Conservation (phyloP, 2,329 filamentous ascomycete species). For the Monosporascus cannonballus region DNA sequence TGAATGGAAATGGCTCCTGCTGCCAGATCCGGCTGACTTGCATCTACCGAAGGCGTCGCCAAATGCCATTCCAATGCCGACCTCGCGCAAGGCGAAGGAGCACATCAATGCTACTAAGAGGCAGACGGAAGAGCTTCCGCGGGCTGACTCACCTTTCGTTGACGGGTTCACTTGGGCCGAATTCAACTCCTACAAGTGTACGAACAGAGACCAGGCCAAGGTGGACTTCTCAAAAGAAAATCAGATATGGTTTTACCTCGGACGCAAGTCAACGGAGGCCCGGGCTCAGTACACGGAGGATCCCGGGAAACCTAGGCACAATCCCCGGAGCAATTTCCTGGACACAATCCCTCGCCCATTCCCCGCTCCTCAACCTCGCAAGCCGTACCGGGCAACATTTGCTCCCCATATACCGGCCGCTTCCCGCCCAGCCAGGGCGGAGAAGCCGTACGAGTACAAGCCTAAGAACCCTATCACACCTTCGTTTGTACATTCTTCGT, state of each 20-base stretch:
- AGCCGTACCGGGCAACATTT: slow-evolving; percentile 22
- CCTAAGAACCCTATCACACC: slow-evolving; percentile 21
- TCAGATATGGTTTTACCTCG: slow-evolving; percentile 85
- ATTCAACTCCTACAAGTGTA: slow-evolving; percentile 58
- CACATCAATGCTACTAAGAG: slow-evolving; percentile 61
- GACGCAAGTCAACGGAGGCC: slow-evolving; percentile 79
- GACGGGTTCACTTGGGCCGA: slow-evolving; percentile 71
- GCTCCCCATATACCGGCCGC: slow-evolving; percentile 12
- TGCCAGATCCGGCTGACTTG: slow-evolving; percentile 65
- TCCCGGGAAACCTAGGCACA: slow-evolving; percentile 51
- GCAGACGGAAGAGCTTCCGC: slow-evolving; percentile 53
- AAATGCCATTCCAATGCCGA: slow-evolving; percentile 65
- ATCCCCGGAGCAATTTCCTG: slow-evolving; percentile 65
- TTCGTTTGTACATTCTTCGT: slow-evolving; percentile 19
- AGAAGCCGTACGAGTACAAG: slow-evolving; percentile 30
- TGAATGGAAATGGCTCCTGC: slow-evolving; percentile 76
- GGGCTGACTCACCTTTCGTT: slow-evolving; percentile 61
- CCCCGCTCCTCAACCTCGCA: slow-evolving; percentile 17
- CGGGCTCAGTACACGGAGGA: slow-evolving; percentile 88
- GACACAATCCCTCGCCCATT: slow-evolving; percentile 57
- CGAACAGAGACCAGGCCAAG: slow-evolving; percentile 57
- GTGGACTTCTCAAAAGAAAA: slow-evolving; percentile 67
- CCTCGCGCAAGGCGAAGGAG: slow-evolving; percentile 55
- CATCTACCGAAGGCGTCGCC: slow-evolving; percentile 68
- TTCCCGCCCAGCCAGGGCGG: slow-evolving; percentile 12